Percentiles rank a stretch among this genome's conserved stretches.
Evolutionary conservation across 768 basidiomycete genomes (phyloP).

Genomic region (Russula emetica): DNA sequence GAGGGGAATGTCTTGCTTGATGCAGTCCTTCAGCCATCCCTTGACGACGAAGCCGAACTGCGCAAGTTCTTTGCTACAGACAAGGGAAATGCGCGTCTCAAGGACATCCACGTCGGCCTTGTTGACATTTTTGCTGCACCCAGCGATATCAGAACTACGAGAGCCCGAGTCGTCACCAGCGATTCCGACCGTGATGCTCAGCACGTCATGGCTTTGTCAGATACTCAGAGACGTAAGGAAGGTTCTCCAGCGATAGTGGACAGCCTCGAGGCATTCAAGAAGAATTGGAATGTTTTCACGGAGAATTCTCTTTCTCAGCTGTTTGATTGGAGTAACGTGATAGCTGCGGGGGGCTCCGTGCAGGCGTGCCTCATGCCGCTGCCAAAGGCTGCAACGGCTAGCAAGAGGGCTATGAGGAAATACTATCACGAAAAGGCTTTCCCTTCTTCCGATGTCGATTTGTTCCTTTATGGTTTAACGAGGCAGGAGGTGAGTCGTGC

Average conservation of each 20-base stretch:
- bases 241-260: conserved; percentile 48
- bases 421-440: conserved; percentile 52
- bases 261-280: conserved; percentile 54
- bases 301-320: conserved; percentile 59
- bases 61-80: conserved; percentile 55
- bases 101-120: conserved; percentile 51
- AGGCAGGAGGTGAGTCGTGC: conserved; percentile 43
- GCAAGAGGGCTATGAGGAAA: conserved; percentile 55
- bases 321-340: conserved; percentile 57
- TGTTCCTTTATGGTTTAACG: conserved; percentile 58
- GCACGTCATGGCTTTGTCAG: conserved; percentile 52
- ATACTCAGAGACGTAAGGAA: conserved; percentile 44
- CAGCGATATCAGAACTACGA: conserved; percentile 44
- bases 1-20: conserved; percentile 40
- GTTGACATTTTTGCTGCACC: conserved; percentile 56
- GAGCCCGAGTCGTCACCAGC: conserved; percentile 46
- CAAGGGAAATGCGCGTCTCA: conserved; percentile 42
- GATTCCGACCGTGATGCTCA: conserved; percentile 45
- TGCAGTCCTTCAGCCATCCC: conserved; percentile 46
- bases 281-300: conserved; percentile 60
- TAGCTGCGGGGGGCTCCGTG: conserved; percentile 58
- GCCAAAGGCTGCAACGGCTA: conserved; percentile 44
- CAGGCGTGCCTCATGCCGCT: conserved; percentile 54
- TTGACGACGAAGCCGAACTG: conserved; percentile 54
- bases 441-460: conserved; percentile 58